A percentile compares a stretch with the other conserved stretches of the same genome.
Conservation (phyloP, 352 stramenopile genomes). For the Pilasporangium apinafurcum region DNA sequence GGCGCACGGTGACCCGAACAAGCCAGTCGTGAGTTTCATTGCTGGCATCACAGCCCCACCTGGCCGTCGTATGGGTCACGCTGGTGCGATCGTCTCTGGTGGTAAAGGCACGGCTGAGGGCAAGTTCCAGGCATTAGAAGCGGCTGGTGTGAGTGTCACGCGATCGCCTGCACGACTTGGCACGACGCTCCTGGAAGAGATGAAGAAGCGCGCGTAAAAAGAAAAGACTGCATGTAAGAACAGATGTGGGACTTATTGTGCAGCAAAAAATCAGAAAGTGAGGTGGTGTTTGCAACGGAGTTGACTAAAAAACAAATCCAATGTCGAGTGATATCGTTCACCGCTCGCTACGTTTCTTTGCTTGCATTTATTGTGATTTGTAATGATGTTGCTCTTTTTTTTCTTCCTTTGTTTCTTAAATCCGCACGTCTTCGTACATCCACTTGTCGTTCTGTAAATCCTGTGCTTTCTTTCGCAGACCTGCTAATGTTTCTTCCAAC, state of each 20-base stretch:
- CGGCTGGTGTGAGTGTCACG: conserved; percentile 94
- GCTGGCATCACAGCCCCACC: conserved; percentile 97
- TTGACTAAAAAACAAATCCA: no score
- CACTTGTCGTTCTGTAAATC: conserved; percentile 66
- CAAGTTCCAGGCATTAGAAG: conserved; percentile 97
- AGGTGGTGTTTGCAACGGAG: no score
- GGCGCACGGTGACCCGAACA: conserved; percentile 96
- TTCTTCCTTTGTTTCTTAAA: conserved; percentile 13
- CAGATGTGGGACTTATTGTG: no score
- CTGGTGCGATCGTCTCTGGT: conserved; percentile 98
- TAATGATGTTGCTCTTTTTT: background rate
- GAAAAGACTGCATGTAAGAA: no score
- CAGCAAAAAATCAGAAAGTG: background rate
- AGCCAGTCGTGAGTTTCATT: conserved; percentile 99
- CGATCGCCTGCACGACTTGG: conserved; percentile 95
- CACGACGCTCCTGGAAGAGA: conserved; percentile 95
- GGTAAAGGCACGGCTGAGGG: conserved; percentile 96
- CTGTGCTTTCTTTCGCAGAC: conserved; percentile 39
- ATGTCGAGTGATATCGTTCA: no score
- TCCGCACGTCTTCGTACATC: conserved; percentile 65
- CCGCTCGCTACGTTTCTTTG: no score
- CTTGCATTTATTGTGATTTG: no score
- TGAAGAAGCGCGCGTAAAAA: conserved; percentile 73
- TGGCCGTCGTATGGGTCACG: conserved; percentile 98
- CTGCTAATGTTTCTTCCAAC: conserved; percentile 48